A percentile compares a stretch with the other conserved stretches of the same genome.
phyloP scores from a whole-genome alignment of 2,329 filamentous ascomycete genomes.

The Arthroderma sp. region DNA sequence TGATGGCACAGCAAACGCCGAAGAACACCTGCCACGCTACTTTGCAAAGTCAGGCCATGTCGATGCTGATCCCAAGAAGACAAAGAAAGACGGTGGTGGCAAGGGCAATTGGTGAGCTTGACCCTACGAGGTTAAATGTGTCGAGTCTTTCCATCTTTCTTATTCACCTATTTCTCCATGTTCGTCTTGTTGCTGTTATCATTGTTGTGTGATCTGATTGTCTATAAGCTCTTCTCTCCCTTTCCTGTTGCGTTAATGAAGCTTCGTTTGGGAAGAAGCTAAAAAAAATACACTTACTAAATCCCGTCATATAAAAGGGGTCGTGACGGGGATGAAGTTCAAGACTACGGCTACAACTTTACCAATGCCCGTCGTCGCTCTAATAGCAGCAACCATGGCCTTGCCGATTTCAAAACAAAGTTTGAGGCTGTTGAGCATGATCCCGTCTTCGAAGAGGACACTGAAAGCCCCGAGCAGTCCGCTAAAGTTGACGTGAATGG shows the following conservation, averaged over 20 bases:
- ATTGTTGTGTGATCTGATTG: neutral
- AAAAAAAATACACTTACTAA: too few species aligned
- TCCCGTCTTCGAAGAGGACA: conserved; percentile 77
- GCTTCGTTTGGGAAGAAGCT: too few species aligned
- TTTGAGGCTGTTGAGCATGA: conserved; percentile 84
- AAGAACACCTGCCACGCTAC: conserved; percentile 75
- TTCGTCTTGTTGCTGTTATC: conserved; percentile 9
- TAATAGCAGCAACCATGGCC: conserved; percentile 68
- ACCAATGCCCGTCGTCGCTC: conserved; percentile 79
- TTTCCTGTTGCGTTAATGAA: too few species aligned
- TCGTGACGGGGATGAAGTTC: conserved; percentile 64
- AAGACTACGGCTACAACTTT: conserved; percentile 73
- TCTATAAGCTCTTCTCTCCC: too few species aligned
- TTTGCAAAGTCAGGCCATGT: conserved; percentile 78
- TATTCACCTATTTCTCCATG: neutral
- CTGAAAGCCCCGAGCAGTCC: neutral
- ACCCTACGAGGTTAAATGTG: too few species aligned
- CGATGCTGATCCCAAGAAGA: conserved; percentile 76
- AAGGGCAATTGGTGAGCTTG: conserved; percentile 78
- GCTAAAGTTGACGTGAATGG: neutral
- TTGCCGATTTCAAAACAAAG: conserved; percentile 85
- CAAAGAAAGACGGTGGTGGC: conserved; percentile 90
- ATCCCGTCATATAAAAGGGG: conserved; percentile 47
- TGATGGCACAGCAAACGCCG: conserved; percentile 55
- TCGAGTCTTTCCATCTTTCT: neutral